These are phyloP conservation scores for Syzygium malaccense DNA, from an alignment of 441 rosid species.

Conservation along the genomic window DNA sequence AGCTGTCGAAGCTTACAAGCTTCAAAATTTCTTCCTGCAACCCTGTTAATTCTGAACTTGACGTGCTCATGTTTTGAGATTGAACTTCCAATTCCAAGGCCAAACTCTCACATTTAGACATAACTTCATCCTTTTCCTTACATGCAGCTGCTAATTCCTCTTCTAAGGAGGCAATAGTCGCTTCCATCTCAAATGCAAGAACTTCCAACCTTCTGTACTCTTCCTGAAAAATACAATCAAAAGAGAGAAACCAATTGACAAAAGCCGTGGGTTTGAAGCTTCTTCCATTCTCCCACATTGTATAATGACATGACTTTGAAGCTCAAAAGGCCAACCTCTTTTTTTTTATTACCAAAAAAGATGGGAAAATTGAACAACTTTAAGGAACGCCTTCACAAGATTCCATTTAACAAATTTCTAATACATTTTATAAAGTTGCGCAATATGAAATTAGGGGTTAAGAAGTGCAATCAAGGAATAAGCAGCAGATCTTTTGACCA, in stretches of 20 bases:
- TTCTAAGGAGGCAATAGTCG: constrained; percentile 76
- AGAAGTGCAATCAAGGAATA: background rate
- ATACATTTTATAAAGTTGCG: background rate
- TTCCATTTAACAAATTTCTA: background rate
- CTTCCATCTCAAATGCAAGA: constrained; percentile 91
- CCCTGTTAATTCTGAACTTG: constrained; percentile 39
- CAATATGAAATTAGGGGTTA: background rate
- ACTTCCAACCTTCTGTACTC: constrained; percentile 69
- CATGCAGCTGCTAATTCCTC: constrained; percentile 53
- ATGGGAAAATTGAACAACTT: background rate
- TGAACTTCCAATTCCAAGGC: constrained; percentile 45
- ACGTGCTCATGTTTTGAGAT: constrained; percentile 33
- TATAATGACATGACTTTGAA: background rate
- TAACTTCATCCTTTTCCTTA: constrained; percentile 49
- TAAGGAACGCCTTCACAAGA: background rate
- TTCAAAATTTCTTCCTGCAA: constrained; percentile 44
- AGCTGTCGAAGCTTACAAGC: constrained; percentile 42
- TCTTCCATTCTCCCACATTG: background rate
- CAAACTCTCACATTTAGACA: constrained; percentile 40
- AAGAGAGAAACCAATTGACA: background rate
- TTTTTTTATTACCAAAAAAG: background rate
- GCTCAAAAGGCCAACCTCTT: background rate
- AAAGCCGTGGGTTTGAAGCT: background rate
- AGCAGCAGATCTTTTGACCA: background rate
- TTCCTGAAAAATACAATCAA: constrained; percentile 43